These are phyloP conservation scores for Lizanozyma gosingica DNA, from an alignment of 1,139 yeast species.

Conservation along the genomic window DNA sequence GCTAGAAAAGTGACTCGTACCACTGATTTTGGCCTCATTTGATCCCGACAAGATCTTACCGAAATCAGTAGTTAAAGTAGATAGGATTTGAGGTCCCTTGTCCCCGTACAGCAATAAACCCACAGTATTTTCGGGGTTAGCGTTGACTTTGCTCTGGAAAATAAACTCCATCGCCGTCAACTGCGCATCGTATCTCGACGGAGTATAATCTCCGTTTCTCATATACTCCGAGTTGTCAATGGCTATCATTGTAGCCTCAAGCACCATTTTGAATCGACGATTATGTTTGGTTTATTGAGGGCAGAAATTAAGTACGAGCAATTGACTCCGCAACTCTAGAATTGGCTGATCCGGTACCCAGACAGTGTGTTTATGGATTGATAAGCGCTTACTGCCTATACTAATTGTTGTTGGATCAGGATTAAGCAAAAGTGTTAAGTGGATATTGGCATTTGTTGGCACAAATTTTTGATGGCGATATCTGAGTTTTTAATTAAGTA, in stretches of 20 bases:
- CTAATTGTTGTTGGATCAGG: too few species aligned
- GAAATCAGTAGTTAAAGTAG: slow-evolving; percentile 80
- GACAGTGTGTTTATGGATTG: too few species aligned
- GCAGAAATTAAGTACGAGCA: too few species aligned
- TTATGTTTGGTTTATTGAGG: too few species aligned
- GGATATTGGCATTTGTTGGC: too few species aligned
- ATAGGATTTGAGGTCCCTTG: slow-evolving; percentile 71
- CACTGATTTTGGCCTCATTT: slow-evolving; percentile 72
- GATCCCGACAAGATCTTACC: slow-evolving; percentile 85
- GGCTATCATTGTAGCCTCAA: slow-evolving; percentile 94
- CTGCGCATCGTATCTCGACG: slow-evolving; percentile 90
- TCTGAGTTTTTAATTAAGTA: too few species aligned
- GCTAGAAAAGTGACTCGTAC: slow-evolving; percentile 60
- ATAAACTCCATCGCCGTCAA: slow-evolving; percentile 85
- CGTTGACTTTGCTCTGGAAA: slow-evolving; percentile 75
- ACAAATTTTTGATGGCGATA: too few species aligned
- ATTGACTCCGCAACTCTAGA: too few species aligned
- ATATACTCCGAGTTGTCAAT: slow-evolving; percentile 94
- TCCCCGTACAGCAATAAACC: slow-evolving; percentile 90
- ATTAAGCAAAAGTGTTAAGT: too few species aligned
- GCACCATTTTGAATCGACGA: slow-evolving; percentile 49
- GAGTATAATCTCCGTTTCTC: slow-evolving; percentile 90
- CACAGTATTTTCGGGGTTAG: slow-evolving; percentile 92
- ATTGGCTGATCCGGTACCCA: too few species aligned
- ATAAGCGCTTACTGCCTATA: too few species aligned